Evolutionary conservation across 2,329 filamentous ascomycete species (phyloP).

Genomic region (Lecanosticta acicola): DNA sequence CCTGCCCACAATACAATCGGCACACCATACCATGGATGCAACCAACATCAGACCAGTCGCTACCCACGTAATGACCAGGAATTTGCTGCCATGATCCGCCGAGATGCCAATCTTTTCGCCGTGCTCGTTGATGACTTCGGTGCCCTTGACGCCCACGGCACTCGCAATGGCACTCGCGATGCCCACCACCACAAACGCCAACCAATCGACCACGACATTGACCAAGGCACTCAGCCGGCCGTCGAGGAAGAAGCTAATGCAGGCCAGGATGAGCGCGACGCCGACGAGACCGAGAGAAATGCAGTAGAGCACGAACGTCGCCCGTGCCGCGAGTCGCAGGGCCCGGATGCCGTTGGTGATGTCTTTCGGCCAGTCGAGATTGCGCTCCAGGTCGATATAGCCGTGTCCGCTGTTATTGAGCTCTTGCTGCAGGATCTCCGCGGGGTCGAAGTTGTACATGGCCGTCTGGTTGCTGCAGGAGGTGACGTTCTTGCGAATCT

Average conservation of each 20-base stretch:
- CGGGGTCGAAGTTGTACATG: conserved; percentile 55
- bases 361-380: conserved; percentile 53
- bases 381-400: conserved; percentile 43
- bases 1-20: conserved; percentile 19
- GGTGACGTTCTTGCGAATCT: conserved; percentile 49
- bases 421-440: conserved; percentile 44
- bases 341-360: conserved; percentile 51
- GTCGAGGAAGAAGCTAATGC: conserved; percentile 41
- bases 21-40: conserved; percentile 26
- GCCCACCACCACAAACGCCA: conserved; percentile 57
- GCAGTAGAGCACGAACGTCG: conserved; percentile 55
- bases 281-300: conserved; percentile 52
- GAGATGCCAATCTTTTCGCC: conserved; percentile 47
- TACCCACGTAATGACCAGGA: conserved; percentile 56
- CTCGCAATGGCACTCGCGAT: conserved; percentile 70
- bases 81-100: conserved; percentile 49
- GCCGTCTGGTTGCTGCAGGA: conserved; percentile 50
- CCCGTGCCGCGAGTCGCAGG: conserved; percentile 46
- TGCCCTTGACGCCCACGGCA: conserved; percentile 53
- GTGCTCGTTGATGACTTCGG: conserved; percentile 49
- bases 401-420: conserved; percentile 39
- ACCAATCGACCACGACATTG: conserved; percentile 46
- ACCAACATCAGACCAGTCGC: conserved; percentile 38
- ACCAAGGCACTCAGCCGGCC: conserved; percentile 44
- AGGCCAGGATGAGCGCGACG: conserved; percentile 44